phyloP scores from a whole-genome alignment of 257 asterid genomes.

The Solanum sitiens region DNA sequence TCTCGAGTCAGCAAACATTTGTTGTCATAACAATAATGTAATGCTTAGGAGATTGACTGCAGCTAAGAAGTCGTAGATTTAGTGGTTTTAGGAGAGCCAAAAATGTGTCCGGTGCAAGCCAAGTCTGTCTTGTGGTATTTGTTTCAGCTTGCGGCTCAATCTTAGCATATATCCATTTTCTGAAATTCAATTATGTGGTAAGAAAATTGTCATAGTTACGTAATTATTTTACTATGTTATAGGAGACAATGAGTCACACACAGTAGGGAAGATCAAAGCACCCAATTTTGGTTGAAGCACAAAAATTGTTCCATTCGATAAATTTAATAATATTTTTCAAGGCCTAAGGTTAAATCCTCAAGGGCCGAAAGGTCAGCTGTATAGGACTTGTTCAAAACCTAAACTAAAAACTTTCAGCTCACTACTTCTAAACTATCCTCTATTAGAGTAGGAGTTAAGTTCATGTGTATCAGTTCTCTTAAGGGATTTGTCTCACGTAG shows the following conservation, averaged over 20 bases:
- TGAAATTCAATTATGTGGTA: background rate
- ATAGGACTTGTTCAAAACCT: background rate
- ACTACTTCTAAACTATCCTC: background rate
- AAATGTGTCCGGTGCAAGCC: background rate
- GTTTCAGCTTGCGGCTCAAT: background rate
- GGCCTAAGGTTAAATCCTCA: background rate
- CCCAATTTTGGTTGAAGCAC: background rate
- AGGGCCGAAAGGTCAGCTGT: background rate
- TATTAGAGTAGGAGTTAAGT: background rate
- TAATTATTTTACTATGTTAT: background rate
- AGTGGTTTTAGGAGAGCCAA: background rate
- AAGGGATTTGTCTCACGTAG: background rate
- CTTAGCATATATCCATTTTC: background rate
- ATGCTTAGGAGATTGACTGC: background rate
- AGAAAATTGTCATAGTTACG: background rate
- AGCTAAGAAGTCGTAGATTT: background rate
- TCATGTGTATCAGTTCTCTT: too few species aligned
- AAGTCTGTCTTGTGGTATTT: background rate
- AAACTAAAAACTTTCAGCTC: background rate
- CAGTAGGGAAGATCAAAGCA: background rate
- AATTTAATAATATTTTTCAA: background rate
- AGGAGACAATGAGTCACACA: background rate
- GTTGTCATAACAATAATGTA: background rate
- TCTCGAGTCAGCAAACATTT: background rate
- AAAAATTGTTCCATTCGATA: background rate